Evolutionary conservation across 129 eudicot species (phyloP).

Genomic region (Kitagawia praeruptora): DNA sequence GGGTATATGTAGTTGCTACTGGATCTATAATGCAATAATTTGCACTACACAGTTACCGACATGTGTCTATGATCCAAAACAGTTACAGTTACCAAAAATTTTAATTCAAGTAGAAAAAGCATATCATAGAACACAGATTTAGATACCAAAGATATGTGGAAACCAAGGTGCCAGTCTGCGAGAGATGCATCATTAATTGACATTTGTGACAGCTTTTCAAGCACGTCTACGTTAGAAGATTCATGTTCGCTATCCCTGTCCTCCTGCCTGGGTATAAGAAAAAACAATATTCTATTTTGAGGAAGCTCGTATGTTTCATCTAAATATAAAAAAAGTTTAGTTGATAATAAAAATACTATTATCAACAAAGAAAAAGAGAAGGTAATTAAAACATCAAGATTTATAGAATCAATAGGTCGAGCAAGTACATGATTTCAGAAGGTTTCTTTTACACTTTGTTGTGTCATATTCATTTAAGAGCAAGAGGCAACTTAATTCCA

Average conservation of each 20-base stretch:
- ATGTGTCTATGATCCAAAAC: background rate
- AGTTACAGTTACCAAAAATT: background rate
- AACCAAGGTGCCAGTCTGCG: slow-evolving; percentile 88
- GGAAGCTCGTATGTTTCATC: background rate
- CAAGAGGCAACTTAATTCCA: background rate
- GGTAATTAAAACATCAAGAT: background rate
- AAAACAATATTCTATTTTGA: background rate
- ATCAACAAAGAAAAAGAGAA: background rate
- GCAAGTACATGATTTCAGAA: background rate
- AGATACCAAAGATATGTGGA: slow-evolving; percentile 77
- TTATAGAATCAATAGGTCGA: background rate
- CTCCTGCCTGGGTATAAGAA: slow-evolving; percentile 55
- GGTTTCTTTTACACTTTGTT: background rate
- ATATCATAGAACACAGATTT: slow-evolving; percentile 7
- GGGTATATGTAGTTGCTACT: background rate
- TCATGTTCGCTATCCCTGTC: slow-evolving; percentile 46
- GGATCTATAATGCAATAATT: background rate
- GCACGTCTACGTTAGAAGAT: slow-evolving; percentile 28
- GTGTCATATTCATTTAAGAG: background rate
- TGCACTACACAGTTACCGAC: background rate
- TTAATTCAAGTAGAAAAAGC: background rate
- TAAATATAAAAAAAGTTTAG: background rate
- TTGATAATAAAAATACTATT: background rate
- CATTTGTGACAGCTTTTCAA: slow-evolving; percentile 57
- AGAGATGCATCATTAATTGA: slow-evolving; percentile 62